Base-by-base conservation (phyloP, 257 asterid genomes). In the Voacanga thouarsii region DNA sequence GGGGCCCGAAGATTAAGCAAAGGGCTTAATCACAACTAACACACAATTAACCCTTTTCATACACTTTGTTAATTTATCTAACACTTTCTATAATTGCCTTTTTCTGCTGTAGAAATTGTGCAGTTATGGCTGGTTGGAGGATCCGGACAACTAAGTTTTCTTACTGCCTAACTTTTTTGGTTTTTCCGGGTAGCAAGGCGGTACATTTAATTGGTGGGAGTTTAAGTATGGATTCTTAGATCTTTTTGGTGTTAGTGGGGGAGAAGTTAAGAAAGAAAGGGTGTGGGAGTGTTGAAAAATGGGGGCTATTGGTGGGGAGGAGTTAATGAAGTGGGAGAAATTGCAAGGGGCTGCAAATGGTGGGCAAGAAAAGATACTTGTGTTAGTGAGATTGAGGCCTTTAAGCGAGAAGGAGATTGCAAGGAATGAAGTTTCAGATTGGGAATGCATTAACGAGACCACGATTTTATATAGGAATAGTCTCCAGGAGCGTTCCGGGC, bases 371-470 rank as follows among this genome's bases (percentile, higher is more conserved):
- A 96, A 92, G 91, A 93, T 96, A 84, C 60, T 94, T 86, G 99
- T 96, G 79, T 85, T 93, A 79, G 98, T 93, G 83, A 93, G 99
- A 78, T 82, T 96, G 86, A 93, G 99, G 86, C 99, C 99, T 82
- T 80, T 96, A 87, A 91, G 89, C 82, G 99, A 96, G 78, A 96
- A 92, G 87, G 99, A 96, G 91, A 87, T 89, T 56, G 76, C 87
- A 24, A 85, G 84, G 86, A 90, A 84, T 41, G 99, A 96, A 84
- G 98, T 96, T 78, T 88, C 93, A 4, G 99, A 96, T 75, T 96
- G 99, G 99, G 99, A 96, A 84, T 96, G 99, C 89, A 92, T 96
- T 80, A 96, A 96, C 79, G 88, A 97, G 21, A 90, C 94, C 76
- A 90, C 97, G 81, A 86, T 93, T 84, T 86, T 96, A 92, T 96